Percentiles rank a stretch among this genome's conserved stretches.
These are phyloP conservation scores for Wickerhamomyces sp. DNA, from an alignment of 1,139 yeast genomes.

Conservation along the genomic window DNA sequence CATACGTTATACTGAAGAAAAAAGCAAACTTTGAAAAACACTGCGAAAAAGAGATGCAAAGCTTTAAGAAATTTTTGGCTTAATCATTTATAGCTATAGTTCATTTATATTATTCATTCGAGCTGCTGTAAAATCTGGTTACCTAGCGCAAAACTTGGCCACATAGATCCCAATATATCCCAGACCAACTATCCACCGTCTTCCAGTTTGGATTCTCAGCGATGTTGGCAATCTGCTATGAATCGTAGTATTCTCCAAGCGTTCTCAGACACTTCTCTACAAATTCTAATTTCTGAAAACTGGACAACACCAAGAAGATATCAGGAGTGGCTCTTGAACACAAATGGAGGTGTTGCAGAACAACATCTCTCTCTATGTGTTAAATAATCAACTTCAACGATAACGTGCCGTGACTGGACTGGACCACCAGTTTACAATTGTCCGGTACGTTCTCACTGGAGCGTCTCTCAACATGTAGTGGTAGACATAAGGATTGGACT, in stretches of 20 bases:
- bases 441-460: conserved; percentile 28
- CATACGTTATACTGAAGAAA: too few species aligned
- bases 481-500: conserved; percentile 30
- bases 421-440: conserved; percentile 29
- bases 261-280: conserved; percentile 33
- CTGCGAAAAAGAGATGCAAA: too few species aligned
- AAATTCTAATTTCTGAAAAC: conserved; percentile 28
- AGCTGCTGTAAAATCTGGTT: too few species aligned
- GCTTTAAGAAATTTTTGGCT: too few species aligned
- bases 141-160: conserved; percentile 30
- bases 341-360: conserved; percentile 34
- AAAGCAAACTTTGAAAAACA: too few species aligned
- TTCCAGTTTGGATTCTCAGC: conserved; percentile 32
- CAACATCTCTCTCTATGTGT: conserved; percentile 27
- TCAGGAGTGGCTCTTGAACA: conserved; percentile 35
- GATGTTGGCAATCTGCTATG: conserved; percentile 24
- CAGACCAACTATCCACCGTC: conserved; percentile 32
- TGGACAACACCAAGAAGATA: conserved; percentile 25
- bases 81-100: too few species aligned
- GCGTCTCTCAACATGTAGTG: conserved; percentile 31
- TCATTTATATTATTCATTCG: too few species aligned
- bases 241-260: conserved; percentile 27
- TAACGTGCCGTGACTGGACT: conserved; percentile 38
- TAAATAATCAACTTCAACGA: conserved; percentile 32
- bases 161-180: conserved; percentile 35